Evolutionary conservation across 1,284 basidiomycete species (phyloP), one percentile per base, ranked within the genome.

Genomic region (Cryptococcus sp.): DNA sequence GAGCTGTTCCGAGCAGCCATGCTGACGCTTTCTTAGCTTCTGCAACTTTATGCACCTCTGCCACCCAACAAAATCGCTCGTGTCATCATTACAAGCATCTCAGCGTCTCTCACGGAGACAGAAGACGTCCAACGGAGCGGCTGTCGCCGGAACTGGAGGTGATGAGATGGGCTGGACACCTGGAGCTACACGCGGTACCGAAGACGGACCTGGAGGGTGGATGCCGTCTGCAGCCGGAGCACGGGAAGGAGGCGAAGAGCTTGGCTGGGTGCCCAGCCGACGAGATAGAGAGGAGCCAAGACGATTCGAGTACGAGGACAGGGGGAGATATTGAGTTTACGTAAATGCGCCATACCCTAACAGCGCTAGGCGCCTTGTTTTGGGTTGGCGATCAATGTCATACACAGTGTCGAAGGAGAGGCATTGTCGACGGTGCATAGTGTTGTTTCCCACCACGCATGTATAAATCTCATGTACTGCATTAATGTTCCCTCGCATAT

Each of bases 1-100:
- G 5, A 15, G 45, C 11, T 40, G 16, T 35, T 44, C 15, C 19
- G 19, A 27, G 8, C 13, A 20, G 45, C 16, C 6, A 17, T 19
- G 35, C 20, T 39, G 8, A 27, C 13, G 38, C 3, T 23, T 27
- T 20, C 3, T 22, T 20, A 79, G 78, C 22, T 79, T 97, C 81
- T 99, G 95, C 81, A 99, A 99, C 80, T 99, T 99, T 75, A 97
- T 98, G 93, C 95, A 99, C 81, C 82, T 98, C 25, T 86, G 91
- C 25, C 84, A 93, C 41, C 90, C 92, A 25, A 89, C 90, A 41
- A 87, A 88, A 71, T 86, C 89, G 5, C 84, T 95, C 8, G 88
- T 93, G 2, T 85, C 84, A 45, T 86, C 88, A 17, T 81, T 97
- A 53, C 85, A 88, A 31, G 86, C 86, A 50, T 90, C 91, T 31